A percentile compares a stretch with the other conserved stretches of the same genome.
phyloP scores from a whole-genome alignment of 2,329 filamentous ascomycete genomes.

The Colletotrichum lupini region DNA sequence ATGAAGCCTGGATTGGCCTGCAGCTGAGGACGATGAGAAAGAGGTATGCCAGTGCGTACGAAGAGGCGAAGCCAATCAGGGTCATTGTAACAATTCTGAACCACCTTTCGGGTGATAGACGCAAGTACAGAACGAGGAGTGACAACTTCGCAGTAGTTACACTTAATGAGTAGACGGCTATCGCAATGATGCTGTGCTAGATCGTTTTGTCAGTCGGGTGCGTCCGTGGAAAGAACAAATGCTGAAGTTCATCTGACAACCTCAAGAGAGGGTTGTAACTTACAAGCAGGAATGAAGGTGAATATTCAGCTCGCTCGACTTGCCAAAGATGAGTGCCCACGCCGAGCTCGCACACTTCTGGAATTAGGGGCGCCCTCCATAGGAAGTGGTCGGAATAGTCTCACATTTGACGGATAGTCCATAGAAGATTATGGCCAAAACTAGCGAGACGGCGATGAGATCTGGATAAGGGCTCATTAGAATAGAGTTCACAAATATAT shows the following conservation, averaged over 20 bases:
- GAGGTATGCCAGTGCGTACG: constrained; percentile 42
- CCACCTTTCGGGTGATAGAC: constrained; percentile 41
- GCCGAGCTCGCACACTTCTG: constrained; percentile 14
- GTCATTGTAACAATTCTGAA: constrained; percentile 45
- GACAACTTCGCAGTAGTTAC: constrained; percentile 36
- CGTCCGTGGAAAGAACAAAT: too few relatives aligned
- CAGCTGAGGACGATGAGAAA: constrained; percentile 37
- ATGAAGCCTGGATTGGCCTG: constrained; percentile 20
- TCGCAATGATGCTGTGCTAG: constrained; percentile 2
- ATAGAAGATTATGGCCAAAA: constrained; percentile 5
- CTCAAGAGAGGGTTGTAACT: neutral
- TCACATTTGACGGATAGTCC: constrained; percentile 13
- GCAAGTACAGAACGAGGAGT: constrained; percentile 32
- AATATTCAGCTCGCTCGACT: constrained; percentile 16
- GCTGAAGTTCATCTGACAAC: neutral
- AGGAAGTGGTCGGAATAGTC: neutral
- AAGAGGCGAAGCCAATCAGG: constrained; percentile 43
- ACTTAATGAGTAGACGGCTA: constrained; percentile 27
- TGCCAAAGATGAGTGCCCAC: constrained; percentile 30
- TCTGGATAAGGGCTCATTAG: neutral
- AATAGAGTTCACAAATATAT: too few relatives aligned
- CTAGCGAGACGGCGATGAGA: constrained; percentile 15
- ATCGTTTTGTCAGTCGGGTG: neutral
- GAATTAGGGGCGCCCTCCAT: neutral
- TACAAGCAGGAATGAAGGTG: constrained; percentile 19